Base-by-base conservation (phyloP, 208 protist genomes). In the Herpetomonas samuelpessoai region DNA sequence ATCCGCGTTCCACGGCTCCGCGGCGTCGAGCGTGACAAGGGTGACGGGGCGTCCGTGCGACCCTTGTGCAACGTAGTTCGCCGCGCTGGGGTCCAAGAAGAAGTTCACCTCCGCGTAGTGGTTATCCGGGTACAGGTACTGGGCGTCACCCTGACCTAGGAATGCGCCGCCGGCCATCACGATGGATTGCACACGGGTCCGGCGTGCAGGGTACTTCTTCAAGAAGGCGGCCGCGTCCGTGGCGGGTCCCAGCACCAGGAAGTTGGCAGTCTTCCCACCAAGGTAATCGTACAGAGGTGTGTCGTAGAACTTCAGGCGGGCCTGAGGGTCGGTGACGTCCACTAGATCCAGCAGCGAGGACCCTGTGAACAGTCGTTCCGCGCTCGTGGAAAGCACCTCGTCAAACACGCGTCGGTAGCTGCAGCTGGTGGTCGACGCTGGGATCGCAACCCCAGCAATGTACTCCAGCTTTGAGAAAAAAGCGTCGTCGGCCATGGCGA, bases 201-300 rank as follows among this genome's bases (percentile, higher is more conserved):
- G 69, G 3, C 22, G 55, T 0, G 30, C 29, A 0, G 72, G 9
- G 64, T 79, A 57, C 18, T 54, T 0, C 41, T 76, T 55, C 14
- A 91, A 65, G 60, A 91, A 94, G 27, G 47, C 56, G 2, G 81
- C 81, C 3, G 78, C 84, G 54, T 94, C 82, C 0, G 87, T 94
- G 49, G 69, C 65, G 0, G 87, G 75, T 0, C 83, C 83, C 4
- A 85, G 45, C 2, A 91, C 50, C 1, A 94, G 51, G 52, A 91
- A 87, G 9, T 65, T 64, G 7, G 70, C 76, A 7, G 41, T 41
- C 38, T 68, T 51, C 3, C 18, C 30, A 16, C 59, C 30, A 19
- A 91, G 53, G 31, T 73, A 57, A 7, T 47, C 22, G 0, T 65
- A 39, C 2, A 93, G 69, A 0, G 76, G 61, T 0, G 62, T 68